phyloP scores from a whole-genome alignment of 208 protist genomes.

The Crithidia brevicula region DNA sequence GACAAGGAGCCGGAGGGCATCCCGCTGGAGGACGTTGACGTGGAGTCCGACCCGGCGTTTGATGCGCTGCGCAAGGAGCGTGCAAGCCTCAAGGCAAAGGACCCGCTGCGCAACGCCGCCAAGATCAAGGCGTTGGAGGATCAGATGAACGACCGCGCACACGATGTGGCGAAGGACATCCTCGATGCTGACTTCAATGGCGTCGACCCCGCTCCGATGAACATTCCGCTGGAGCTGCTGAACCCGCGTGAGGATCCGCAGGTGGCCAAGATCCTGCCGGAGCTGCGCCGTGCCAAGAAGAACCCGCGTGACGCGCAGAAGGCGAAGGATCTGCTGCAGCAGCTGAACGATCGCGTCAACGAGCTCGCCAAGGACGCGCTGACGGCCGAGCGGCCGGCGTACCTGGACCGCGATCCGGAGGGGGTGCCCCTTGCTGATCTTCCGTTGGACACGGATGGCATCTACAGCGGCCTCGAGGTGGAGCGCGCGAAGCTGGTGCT shows the following conservation, averaged over 20 bases:
- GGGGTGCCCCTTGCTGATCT: conserved; percentile 63
- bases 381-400: conserved; percentile 44
- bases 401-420: conserved; percentile 57
- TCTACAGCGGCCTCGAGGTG: conserved; percentile 66
- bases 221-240: conserved; percentile 66
- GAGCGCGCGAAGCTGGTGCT: conserved; percentile 74
- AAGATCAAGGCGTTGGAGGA: conserved; percentile 63
- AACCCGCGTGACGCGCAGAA: conserved; percentile 45
- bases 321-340: conserved; percentile 45
- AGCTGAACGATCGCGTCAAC: conserved; percentile 57
- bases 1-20: conserved; percentile 75
- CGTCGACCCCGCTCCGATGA: conserved; percentile 53
- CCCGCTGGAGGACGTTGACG: conserved; percentile 60
- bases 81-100: conserved; percentile 61
- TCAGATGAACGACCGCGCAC: conserved; percentile 62
- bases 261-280: conserved; percentile 59
- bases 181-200: conserved; percentile 62
- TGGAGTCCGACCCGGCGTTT: conserved; percentile 51
- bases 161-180: conserved; percentile 55
- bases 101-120: conserved; percentile 55
- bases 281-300: conserved; percentile 65
- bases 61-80: conserved; percentile 50
- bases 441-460: conserved; percentile 64
- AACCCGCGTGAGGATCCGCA: conserved; percentile 54
- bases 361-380: conserved; percentile 59